phyloP scores from a whole-genome alignment of 2,329 filamentous ascomycete genomes.

The Madurella fahalii region DNA sequence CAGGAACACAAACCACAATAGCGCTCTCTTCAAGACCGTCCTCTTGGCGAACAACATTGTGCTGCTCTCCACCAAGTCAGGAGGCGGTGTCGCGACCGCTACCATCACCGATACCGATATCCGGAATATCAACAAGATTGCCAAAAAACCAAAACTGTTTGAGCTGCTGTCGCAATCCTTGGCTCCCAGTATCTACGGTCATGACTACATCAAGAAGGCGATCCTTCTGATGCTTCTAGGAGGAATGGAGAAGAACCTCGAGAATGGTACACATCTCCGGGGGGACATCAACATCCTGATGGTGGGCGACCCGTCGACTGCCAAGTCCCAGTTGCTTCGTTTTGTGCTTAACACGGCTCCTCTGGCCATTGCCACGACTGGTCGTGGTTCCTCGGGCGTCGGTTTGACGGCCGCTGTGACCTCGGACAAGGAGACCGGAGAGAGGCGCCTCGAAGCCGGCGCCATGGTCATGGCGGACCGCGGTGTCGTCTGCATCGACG shows the following conservation, averaged over 20 bases:
- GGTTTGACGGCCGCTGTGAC: slow-evolving; percentile 97
- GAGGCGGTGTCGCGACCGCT: slow-evolving; percentile 85
- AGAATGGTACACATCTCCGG: slow-evolving; percentile 95
- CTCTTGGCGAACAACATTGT: slow-evolving; percentile 95
- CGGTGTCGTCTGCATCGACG: slow-evolving; percentile 97
- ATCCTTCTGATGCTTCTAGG: slow-evolving; percentile 92
- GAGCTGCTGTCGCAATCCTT: slow-evolving; percentile 90
- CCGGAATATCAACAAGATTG: slow-evolving; percentile 95
- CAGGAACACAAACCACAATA: slow-evolving; percentile 83
- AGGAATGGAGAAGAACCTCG: slow-evolving; percentile 96
- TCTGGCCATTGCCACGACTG: slow-evolving; percentile 92
- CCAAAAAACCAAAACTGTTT: slow-evolving; percentile 92
- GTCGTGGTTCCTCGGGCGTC: slow-evolving; percentile 92
- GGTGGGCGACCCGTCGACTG: slow-evolving; percentile 97
- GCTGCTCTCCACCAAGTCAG: slow-evolving; percentile 90
- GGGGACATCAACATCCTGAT: slow-evolving; percentile 99
- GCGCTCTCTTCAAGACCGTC: slow-evolving; percentile 89
- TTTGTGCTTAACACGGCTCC: slow-evolving; percentile 98
- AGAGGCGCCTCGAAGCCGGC: slow-evolving; percentile 89
- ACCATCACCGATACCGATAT: slow-evolving; percentile 95
- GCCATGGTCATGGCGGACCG: slow-evolving; percentile 98
- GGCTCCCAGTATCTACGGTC: slow-evolving; percentile 93
- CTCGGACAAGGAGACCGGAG: slow-evolving; percentile 94
- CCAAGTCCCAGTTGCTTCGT: slow-evolving; percentile 94
- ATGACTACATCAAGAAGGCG: slow-evolving; percentile 96